These are phyloP conservation scores for Sistotremastrum niveocremeum DNA, from an alignment of 768 basidiomycete species.

Conservation along the genomic window DNA sequence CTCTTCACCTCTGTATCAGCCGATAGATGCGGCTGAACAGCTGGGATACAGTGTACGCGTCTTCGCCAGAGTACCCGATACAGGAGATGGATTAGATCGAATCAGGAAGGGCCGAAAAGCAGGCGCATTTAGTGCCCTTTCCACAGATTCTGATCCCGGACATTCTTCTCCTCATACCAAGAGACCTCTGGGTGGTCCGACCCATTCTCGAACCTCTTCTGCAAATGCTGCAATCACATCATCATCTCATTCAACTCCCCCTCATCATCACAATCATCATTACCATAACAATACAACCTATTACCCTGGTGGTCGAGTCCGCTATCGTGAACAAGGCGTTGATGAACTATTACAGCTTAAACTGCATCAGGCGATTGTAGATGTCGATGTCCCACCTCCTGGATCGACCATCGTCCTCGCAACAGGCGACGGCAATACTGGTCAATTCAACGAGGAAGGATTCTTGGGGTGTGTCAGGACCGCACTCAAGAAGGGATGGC, in stretches of 20 bases:
- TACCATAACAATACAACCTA: conserved; percentile 6
- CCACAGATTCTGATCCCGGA: conserved; percentile 9
- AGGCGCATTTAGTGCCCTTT: background rate
- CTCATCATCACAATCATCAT: conserved; percentile 7
- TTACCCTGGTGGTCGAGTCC: conserved; percentile 26
- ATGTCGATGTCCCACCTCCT: conserved; percentile 46
- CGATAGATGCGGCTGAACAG: conserved; percentile 56
- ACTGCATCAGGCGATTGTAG: conserved; percentile 72
- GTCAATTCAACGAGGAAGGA: conserved; percentile 87
- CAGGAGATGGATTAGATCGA: conserved; percentile 48
- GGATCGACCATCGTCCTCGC: conserved; percentile 79
- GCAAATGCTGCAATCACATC: conserved; percentile 1
- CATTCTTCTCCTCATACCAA: conserved; percentile 6
- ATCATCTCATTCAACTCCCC: conserved; percentile 2
- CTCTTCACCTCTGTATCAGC: conserved; percentile 74
- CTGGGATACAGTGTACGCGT: conserved; percentile 66
- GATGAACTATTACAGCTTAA: conserved; percentile 93
- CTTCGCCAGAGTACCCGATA: conserved; percentile 57
- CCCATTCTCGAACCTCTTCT: background rate
- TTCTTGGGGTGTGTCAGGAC: conserved; percentile 80
- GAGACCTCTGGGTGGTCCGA: conserved; percentile 7
- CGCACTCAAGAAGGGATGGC: conserved; percentile 83
- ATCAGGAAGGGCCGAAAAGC: background rate
- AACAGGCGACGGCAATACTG: conserved; percentile 86
- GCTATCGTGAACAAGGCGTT: conserved; percentile 84